These are phyloP conservation scores for Penicillium sp. DNA, from an alignment of 2,329 filamentous ascomycete species.

Conservation along the genomic window DNA sequence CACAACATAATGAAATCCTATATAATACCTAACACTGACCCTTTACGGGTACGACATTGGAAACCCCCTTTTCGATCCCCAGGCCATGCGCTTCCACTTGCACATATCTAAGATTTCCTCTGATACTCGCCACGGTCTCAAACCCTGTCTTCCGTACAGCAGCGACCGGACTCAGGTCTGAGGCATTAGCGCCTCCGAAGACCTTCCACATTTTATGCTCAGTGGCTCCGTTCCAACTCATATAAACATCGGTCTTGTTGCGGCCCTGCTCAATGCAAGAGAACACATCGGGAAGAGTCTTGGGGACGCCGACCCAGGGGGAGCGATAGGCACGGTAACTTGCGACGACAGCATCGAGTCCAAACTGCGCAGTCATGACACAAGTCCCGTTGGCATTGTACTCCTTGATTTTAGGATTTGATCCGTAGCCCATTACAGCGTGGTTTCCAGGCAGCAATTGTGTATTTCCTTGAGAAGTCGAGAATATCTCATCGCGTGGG, in stretches of 20 bases:
- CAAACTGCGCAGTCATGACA: constrained; percentile 33
- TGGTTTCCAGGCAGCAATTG: constrained; percentile 10
- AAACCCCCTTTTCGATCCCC: neutral
- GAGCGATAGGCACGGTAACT: constrained; percentile 31
- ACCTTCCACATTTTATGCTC: constrained; percentile 26
- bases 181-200: neutral
- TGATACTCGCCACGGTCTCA: neutral
- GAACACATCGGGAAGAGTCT: constrained; percentile 16
- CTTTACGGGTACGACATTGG: neutral
- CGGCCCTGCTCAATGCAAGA: constrained; percentile 12
- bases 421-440: constrained; percentile 9
- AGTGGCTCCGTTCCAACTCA: constrained; percentile 42
- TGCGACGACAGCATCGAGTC: constrained; percentile 21
- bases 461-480: constrained; percentile 16
- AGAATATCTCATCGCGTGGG: constrained; percentile 4
- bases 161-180: neutral
- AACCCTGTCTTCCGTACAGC: neutral
- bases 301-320: constrained; percentile 21
- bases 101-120: neutral
- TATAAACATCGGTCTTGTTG: constrained; percentile 26
- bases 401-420: constrained; percentile 29
- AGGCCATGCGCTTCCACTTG: neutral
- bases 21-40: neutral
- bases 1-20: neutral
- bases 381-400: constrained; percentile 25